Evolutionary conservation across 2,329 filamentous ascomycete genomes (phyloP), one percentile per base, ranked within the genome.

Genomic region (Phyllosticta paracitricarpa): DNA sequence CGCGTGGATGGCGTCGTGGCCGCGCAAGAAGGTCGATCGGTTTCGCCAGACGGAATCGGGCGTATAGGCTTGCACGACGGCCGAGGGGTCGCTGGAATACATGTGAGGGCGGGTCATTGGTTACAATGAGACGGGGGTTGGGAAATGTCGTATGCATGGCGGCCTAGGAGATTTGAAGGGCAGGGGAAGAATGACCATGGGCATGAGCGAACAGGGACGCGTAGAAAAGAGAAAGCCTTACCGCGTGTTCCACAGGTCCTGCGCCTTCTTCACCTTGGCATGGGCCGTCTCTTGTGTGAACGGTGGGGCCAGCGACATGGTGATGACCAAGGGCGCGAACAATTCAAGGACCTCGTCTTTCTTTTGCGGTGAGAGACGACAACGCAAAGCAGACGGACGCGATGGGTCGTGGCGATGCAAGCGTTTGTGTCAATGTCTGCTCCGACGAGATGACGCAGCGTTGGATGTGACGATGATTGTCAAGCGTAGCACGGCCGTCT

Each of bases 161-260:
- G 28, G 28, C 28, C 2, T 2, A 30, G 28, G 28, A 28, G 28
- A 30, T 8, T 2, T 7, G 28, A 30, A 30, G 5, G 6, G 3
- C 6, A 6, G 9, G 26, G 28, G 6, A 30, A 30, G 28, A 30
- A 6, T 30, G 9, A 48, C 5, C 17, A 48, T 19, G 4, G 35
- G 35, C 7, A 5, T 40, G 2, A 4, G 0, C 9, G 14, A 12
- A 12, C 35, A 51, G 12, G 9, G 48, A 65, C 17, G 28, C 62
- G 10, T 28, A 33, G 40, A 24, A 48, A 58, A 14, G 17, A 33
- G 25, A 10, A 9, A 35, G 12, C 63, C 76, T 66, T 73, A 89
- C 88, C 78, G 82, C 1, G 85, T 87, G 69, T 95, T 96, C 91
- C 91, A 95, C 2, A 87, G 78, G 71, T 90, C 83, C 71, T 96